A percentile compares a stretch with the other conserved stretches of the same genome.
Evolutionary conservation across 2,329 filamentous ascomycete species (phyloP).

Genomic region (Pezicula neosporulosa): DNA sequence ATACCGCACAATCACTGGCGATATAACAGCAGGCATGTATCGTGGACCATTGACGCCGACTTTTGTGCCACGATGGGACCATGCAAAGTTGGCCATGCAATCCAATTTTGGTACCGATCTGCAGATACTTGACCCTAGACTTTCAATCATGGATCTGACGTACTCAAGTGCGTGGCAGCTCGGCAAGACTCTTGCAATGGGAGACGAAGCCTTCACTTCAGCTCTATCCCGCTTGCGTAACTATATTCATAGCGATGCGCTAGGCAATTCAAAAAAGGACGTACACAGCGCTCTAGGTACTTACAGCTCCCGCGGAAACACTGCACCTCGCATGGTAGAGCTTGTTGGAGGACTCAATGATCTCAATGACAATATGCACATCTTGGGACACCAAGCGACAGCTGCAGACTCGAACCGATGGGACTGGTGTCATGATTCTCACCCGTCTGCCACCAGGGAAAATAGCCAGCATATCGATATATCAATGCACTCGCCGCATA

Average conservation of each 20-base stretch:
- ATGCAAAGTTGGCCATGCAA: neutral
- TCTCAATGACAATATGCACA: too few relatives aligned
- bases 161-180: slow-evolving; percentile 42
- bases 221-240: slow-evolving; percentile 22
- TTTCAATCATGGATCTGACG: slow-evolving; percentile 39
- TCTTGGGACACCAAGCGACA: too few relatives aligned
- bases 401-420: too few relatives aligned
- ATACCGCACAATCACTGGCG: slow-evolving; percentile 36
- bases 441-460: too few relatives aligned
- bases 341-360: too few relatives aligned
- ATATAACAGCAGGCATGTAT: slow-evolving; percentile 33
- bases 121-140: slow-evolving; percentile 35
- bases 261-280: neutral
- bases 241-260: slow-evolving; percentile 2
- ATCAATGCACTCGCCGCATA: too few relatives aligned
- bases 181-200: slow-evolving; percentile 36
- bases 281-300: neutral
- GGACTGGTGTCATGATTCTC: too few relatives aligned
- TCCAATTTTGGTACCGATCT: slow-evolving; percentile 34
- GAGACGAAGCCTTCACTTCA: slow-evolving; percentile 28
- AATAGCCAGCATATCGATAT: too few relatives aligned
- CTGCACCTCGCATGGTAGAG: too few relatives aligned
- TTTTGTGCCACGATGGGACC: neutral
- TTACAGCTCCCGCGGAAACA: too few relatives aligned
- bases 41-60: slow-evolving; percentile 33